phyloP scores from a whole-genome alignment of 495 filamentous ascomycete species.

The Lepraria neglecta region DNA sequence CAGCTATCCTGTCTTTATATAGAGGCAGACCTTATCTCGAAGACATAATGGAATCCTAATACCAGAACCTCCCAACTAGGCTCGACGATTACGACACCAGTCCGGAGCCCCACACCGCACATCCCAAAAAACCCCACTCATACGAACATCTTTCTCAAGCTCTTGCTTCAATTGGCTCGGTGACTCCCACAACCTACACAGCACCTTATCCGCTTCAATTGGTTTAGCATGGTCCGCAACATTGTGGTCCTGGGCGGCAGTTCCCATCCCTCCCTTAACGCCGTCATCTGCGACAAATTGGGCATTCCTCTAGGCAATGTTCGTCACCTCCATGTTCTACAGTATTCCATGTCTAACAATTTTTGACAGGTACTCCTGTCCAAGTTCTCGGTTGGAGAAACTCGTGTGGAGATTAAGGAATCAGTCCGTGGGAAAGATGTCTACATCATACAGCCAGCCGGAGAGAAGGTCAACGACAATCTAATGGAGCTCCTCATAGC shows the following conservation, averaged over 20 bases:
- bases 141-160: not conserved
- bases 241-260: conserved; percentile 89
- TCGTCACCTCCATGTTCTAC: not conserved
- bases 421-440: conserved; percentile 92
- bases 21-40: conserved; percentile 11
- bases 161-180: not conserved
- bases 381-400: conserved; percentile 93
- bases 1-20: conserved; percentile 2
- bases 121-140: not conserved
- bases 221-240: conserved; percentile 74
- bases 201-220: not conserved
- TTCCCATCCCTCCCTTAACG: conserved; percentile 81
- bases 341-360: not conserved
- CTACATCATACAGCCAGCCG: conserved; percentile 70
- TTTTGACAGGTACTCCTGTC: conserved; percentile 48
- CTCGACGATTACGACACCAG: not conserved
- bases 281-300: conserved; percentile 77
- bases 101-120: not conserved
- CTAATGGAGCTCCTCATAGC: conserved; percentile 93
- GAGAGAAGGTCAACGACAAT: conserved; percentile 79
- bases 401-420: conserved; percentile 88
- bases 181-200: not conserved
- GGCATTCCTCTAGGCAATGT: conserved; percentile 64
- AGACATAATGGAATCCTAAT: conserved; percentile 39
- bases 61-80: conserved; percentile 36